Base-by-base conservation (phyloP, 148 eudicot genomes). In the Nyssa sinensis region DNA sequence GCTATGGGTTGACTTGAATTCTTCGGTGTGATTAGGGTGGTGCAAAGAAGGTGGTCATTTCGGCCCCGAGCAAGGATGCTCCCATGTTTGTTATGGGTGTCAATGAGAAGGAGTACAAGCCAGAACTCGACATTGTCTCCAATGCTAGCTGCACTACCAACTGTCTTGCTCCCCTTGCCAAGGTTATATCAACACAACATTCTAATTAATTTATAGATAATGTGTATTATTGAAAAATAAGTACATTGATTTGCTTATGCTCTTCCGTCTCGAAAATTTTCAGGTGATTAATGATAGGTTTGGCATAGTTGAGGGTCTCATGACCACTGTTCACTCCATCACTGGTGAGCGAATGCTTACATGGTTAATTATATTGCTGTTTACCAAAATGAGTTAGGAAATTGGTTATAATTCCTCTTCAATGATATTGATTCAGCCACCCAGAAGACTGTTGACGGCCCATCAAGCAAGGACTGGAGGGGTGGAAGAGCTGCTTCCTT, bases 111-210 rank as follows among this genome's bases (percentile, higher is more conserved):
- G 89, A 88, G 51, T 91, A 91, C 87, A 88, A 72, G 51, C 73
- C 88, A 9, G 84, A 88, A 9, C 67, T 84, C 49, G 58, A 88
- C 82, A 82, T 91, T 51, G 90, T 89, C 30, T 88, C 89, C 34
- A 91, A 89, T 77, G 97, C 94, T 78, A 86, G 90, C 60, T 89
- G 97, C 86, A 91, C 93, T 19, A 91, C 93, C 41, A 89, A 91
- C 77, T 89, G 93, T 77, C 97, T 91, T 78, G 97, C 97, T 78
- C 88, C 88, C 44, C 78, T 91, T n/a, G 96, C 90, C 72, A 89
- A 91, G 91, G 96, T 90, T 74, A 1, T 31, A 30, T 33, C 21
- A 2, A 5, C 51, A 10, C 35, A 55, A 28, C 33, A 27, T n/a
- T 49, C 29, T 1, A 41, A 29, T 63, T 19, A 6, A 5, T 25